Evolutionary conservation across 352 stramenopile species (phyloP), one percentile per base, ranked within the genome.

Genomic region (Elongisporangium prolatum): DNA sequence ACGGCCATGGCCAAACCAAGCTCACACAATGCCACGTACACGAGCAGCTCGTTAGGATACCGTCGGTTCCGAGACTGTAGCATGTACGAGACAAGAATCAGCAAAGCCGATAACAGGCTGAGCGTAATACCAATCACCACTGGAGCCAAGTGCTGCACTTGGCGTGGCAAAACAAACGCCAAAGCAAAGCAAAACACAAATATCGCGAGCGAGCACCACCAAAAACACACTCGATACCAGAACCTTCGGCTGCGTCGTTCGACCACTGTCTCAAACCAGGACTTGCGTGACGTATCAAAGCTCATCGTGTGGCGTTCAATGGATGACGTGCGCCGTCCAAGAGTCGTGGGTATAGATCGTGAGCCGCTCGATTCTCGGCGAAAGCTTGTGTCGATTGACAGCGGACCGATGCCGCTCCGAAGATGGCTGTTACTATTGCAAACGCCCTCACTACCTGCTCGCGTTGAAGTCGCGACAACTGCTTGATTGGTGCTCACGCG

Each of bases 11-110:
- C 78, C 6, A 89, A 60, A 7, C 71, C 75, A 52, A 85, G 77
- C 57, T 89, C 81, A 37, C 78, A 87, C 10, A 80, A 24, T 10
- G 78, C 79, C 9, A 89, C 78, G 67, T 77, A 85, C 20, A 84
- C 77, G 22, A 91, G 62, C 20, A 89, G 65, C 18, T 89, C 77
- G 56, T 91, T 91, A 13, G 81, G 81, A 60, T 75, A 67, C 52
- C 77, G 65, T 52, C 68, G 63, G 21, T 69, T 62, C 20, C 63
- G 58, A 11, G 67, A 53, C 61, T 76, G 62, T 7, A 67, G 61
- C n/a, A 78, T 25, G 52, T 86, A 88, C 34, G 77, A 87, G 1
- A 77, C 64, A 9, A 88, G 56, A 20, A 88, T 75, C 34, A 82
- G 51, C 18, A 84, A 54, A 25, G 74, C 71, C 48, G 77, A 75